phyloP scores from a whole-genome alignment of 1,139 yeast species.

The Pichia sp. region DNA sequence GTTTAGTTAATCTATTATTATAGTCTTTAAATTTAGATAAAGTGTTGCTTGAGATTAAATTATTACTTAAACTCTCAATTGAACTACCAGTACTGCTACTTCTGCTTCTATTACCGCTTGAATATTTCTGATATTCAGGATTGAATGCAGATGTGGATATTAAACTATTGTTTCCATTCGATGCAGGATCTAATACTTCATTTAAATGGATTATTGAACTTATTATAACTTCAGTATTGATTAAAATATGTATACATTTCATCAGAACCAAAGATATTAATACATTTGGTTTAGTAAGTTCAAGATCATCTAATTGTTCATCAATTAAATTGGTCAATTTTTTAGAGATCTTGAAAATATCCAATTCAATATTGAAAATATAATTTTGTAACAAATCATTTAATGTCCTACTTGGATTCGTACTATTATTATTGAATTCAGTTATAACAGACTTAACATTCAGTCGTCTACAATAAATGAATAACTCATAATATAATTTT shows the following conservation, averaged over 20 bases:
- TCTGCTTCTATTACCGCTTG: slow-evolving; percentile 4
- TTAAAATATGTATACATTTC: slow-evolving; percentile 23
- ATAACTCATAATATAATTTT: slow-evolving; percentile 22
- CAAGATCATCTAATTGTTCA: slow-evolving; percentile 32
- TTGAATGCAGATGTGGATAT: slow-evolving; percentile 4
- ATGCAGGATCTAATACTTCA: slow-evolving; percentile 2
- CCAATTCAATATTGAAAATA: slow-evolving; percentile 43
- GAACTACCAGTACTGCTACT: slow-evolving; percentile 3
- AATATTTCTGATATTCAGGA: background rate
- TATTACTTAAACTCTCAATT: background rate
- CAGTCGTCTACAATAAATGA: slow-evolving; percentile 19
- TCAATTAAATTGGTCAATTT: slow-evolving; percentile 34
- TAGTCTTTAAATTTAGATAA: slow-evolving; percentile 3
- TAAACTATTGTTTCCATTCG: background rate
- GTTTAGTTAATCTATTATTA: slow-evolving; percentile 13
- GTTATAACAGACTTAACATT: slow-evolving; percentile 3
- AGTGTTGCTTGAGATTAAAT: background rate
- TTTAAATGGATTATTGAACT: slow-evolving; percentile 22
- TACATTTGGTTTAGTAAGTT: slow-evolving; percentile 28
- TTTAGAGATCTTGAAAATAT: slow-evolving; percentile 41
- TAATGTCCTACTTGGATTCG: background rate
- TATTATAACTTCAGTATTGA: slow-evolving; percentile 17
- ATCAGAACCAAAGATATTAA: slow-evolving; percentile 23
- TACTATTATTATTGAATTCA: slow-evolving; percentile 1
- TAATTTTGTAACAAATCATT: slow-evolving; percentile 17